Evolutionary conservation across 140 eudicot genomes (phyloP).

Genomic region (Flaveria floridana): DNA sequence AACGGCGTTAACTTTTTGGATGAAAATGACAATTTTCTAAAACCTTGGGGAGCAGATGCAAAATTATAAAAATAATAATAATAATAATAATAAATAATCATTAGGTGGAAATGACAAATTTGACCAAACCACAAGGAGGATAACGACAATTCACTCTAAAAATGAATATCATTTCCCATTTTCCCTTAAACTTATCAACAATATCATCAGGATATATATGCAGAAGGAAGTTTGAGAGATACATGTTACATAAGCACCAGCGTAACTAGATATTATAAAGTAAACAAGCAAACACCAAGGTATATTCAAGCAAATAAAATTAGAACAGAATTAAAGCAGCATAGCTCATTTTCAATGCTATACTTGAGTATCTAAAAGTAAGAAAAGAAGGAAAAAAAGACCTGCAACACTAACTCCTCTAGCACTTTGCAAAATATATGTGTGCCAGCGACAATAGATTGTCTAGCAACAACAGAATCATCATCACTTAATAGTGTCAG

Average conservation of each 20-base stretch:
- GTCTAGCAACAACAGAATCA: conserved; percentile 64
- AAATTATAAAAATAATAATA: too few species aligned
- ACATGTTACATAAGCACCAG: neutral
- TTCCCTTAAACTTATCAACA: neutral
- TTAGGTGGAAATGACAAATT: too few species aligned
- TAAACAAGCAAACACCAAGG: conserved; percentile 11
- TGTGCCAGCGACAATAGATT: conserved; percentile 66
- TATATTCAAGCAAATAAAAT: neutral
- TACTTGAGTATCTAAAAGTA: neutral
- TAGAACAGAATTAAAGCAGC: neutral
- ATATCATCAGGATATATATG: neutral
- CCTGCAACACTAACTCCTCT: conserved; percentile 79
- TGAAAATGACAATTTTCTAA: too few species aligned
- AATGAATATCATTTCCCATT: too few species aligned
- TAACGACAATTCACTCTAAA: too few species aligned
- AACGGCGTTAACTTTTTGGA: too few species aligned
- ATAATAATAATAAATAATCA: too few species aligned
- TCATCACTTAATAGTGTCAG: conserved; percentile 60
- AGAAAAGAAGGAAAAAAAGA: conserved; percentile 27
- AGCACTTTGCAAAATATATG: conserved; percentile 59
- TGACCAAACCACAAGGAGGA: too few species aligned
- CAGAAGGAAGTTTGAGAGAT: neutral
- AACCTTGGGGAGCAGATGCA: too few species aligned
- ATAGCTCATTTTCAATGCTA: neutral
- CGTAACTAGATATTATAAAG: neutral